Percentiles rank a stretch among this genome's conserved stretches.
phyloP scores from a whole-genome alignment of 2,329 filamentous ascomycete species.

The Nothophaeocryptopus gaeumannii region DNA sequence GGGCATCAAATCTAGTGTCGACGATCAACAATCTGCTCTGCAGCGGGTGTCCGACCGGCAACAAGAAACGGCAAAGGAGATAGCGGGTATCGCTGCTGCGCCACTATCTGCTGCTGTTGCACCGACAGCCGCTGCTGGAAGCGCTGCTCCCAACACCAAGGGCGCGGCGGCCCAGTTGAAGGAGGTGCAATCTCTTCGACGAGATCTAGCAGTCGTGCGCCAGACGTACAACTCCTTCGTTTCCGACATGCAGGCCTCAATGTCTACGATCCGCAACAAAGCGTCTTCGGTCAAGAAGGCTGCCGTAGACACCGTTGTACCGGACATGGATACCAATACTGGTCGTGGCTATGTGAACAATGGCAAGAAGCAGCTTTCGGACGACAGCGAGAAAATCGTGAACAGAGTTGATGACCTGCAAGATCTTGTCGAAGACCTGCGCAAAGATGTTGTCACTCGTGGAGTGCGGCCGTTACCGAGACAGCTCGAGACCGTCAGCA shows the following conservation, averaged over 20 bases:
- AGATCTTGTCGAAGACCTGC: slow-evolving; percentile 91
- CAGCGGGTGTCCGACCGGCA: slow-evolving; percentile 88
- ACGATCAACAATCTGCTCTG: slow-evolving; percentile 77
- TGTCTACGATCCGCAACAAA: slow-evolving; percentile 78
- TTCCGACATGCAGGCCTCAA: slow-evolving; percentile 81
- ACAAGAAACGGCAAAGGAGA: slow-evolving; percentile 82
- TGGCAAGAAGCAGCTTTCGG: slow-evolving; percentile 81
- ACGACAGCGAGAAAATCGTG: slow-evolving; percentile 87
- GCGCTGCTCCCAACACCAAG: slow-evolving; percentile 9
- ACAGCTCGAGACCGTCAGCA: slow-evolving; percentile 83
- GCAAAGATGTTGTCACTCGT: slow-evolving; percentile 91
- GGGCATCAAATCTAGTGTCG: slow-evolving; percentile 76
- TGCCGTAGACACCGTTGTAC: slow-evolving; percentile 68
- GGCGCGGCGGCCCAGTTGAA: slow-evolving; percentile 61
- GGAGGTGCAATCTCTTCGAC: slow-evolving; percentile 77
- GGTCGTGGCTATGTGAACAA: slow-evolving; percentile 80
- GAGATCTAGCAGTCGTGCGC: slow-evolving; percentile 84
- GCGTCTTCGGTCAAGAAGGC: slow-evolving; percentile 75
- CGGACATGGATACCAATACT: slow-evolving; percentile 70
- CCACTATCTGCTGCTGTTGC: slow-evolving; percentile 38
- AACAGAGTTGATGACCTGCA: slow-evolving; percentile 94
- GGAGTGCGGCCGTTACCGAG: slow-evolving; percentile 87
- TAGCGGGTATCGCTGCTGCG: slow-evolving; percentile 63
- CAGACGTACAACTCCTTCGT: slow-evolving; percentile 93
- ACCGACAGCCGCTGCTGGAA: slow-evolving; percentile 29